Conservation (phyloP, 106 monocot genomes). For the Allium cepa region DNA sequence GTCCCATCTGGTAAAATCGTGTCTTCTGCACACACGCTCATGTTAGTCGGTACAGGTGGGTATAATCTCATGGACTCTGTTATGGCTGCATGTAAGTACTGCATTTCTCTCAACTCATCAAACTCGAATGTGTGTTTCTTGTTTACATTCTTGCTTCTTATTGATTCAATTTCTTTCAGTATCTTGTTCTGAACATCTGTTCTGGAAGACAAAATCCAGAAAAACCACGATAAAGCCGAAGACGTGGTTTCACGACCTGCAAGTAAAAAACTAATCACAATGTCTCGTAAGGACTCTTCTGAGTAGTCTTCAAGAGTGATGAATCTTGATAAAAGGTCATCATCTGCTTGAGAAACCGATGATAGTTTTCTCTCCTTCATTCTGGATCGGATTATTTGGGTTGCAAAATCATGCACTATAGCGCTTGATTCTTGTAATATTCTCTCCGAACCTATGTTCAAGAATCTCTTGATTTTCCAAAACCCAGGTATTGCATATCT, state of each 20-base stretch:
- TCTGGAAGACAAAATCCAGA: slow-evolving; percentile 30
- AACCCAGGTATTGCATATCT: slow-evolving; percentile 9
- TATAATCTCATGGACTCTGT: slow-evolving; percentile 41
- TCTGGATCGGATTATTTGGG: slow-evolving; percentile 14
- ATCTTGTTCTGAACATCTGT: slow-evolving; percentile 30
- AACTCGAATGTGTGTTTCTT: slow-evolving; percentile 12
- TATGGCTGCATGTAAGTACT: slow-evolving; percentile 42
- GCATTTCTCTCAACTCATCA: slow-evolving; percentile 50
- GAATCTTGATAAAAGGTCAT: background rate
- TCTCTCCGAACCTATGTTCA: slow-evolving; percentile 21
- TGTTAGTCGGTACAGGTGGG: slow-evolving; percentile 30
- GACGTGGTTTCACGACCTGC: slow-evolving; percentile 43
- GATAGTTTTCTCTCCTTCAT: background rate
- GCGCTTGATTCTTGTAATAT: slow-evolving; percentile 12
- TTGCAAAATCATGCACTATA: slow-evolving; percentile 20
- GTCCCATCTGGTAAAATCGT: slow-evolving; percentile 36
- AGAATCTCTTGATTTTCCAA: slow-evolving; percentile 24
- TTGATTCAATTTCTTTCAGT: slow-evolving; percentile 15
- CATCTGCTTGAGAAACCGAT: background rate
- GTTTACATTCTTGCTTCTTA: slow-evolving; percentile 5
- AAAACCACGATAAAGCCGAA: slow-evolving; percentile 46
- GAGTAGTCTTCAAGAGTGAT: background rate
- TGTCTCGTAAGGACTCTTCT: slow-evolving; percentile 16
- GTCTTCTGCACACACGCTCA: slow-evolving; percentile 11
- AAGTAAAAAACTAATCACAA: slow-evolving; percentile 40